Conservation (phyloP, 1,284 basidiomycete genomes). For the Cutaneotrichosporon cutaneum region DNA sequence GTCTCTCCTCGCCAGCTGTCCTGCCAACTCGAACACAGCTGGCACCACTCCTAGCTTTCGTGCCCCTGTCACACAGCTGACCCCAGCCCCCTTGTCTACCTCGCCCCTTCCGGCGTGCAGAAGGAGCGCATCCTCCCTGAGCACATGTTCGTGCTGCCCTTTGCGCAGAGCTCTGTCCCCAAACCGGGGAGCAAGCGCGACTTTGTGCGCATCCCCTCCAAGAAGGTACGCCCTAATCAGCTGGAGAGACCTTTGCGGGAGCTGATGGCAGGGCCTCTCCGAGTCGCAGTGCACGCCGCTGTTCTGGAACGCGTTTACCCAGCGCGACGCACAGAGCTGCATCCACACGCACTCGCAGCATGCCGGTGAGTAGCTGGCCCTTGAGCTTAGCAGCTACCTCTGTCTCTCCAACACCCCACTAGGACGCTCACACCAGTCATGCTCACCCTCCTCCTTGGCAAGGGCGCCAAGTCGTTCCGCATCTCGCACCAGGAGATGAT, state of each 20-base stretch:
- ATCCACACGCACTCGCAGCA: conserved; percentile 86
- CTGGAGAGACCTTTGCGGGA: conserved; percentile 10
- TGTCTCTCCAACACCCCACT: background rate
- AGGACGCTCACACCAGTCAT: conserved; percentile 58
- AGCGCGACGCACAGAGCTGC: conserved; percentile 69
- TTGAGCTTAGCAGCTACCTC: background rate
- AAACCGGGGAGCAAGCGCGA: conserved; percentile 66
- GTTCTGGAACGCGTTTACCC: conserved; percentile 86
- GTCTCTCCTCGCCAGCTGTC: conserved; percentile 27
- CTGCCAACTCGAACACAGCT: too few species aligned
- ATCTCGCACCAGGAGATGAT: conserved; percentile 81
- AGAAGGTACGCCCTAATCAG: conserved; percentile 49
- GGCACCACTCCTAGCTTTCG: too few species aligned
- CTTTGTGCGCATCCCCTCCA: conserved; percentile 68
- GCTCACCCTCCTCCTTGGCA: conserved; percentile 71
- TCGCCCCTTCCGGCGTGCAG: conserved; percentile 82
- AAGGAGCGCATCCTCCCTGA: conserved; percentile 76
- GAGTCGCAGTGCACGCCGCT: conserved; percentile 80
- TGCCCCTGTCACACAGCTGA: background rate
- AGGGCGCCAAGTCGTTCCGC: conserved; percentile 59
- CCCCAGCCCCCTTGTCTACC: conserved; percentile 70
- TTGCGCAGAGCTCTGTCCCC: conserved; percentile 61
- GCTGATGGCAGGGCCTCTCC: conserved; percentile 57
- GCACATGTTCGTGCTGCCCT: conserved; percentile 83
- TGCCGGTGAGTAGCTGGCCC: conserved; percentile 54